Conservation (phyloP, 2,329 filamentous ascomycete species). For the Incumbomyces delicatus region DNA sequence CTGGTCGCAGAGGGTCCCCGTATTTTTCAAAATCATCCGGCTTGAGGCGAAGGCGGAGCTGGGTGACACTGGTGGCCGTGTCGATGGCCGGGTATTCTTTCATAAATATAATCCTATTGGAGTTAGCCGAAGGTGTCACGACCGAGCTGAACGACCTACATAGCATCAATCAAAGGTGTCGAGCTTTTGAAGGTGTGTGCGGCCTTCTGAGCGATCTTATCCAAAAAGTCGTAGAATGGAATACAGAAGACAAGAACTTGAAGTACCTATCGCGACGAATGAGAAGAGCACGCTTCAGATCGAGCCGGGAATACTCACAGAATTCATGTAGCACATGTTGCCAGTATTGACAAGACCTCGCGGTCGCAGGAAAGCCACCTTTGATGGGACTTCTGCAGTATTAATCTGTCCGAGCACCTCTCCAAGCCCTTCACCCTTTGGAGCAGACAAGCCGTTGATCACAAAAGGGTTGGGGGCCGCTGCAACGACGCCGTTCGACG, state of each 20-base stretch:
- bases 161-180: constrained; percentile 84
- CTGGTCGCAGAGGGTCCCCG: constrained; percentile 82
- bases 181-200: constrained; percentile 90
- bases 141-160: constrained; percentile 48
- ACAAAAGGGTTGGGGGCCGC: constrained; percentile 5
- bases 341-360: constrained; percentile 91
- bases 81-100: constrained; percentile 81
- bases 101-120: constrained; percentile 80
- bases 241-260: constrained; percentile 91
- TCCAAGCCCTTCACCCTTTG: constrained; percentile 54
- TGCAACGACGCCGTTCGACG: constrained; percentile 23
- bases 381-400: constrained; percentile 46
- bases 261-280: constrained; percentile 55
- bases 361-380: constrained; percentile 77
- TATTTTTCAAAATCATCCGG: constrained; percentile 78
- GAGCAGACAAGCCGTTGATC: constrained; percentile 34
- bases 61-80: constrained; percentile 63
- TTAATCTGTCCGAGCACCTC: constrained; percentile 69
- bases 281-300: constrained; percentile 27
- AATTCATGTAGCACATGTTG: constrained; percentile 99
- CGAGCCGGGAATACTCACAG: constrained; percentile 48
- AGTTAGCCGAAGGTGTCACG: constrained; percentile 11
- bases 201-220: constrained; percentile 73
- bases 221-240: constrained; percentile 89
- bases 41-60: constrained; percentile 65